These are phyloP conservation scores for Ganoderma meredithae DNA, from an alignment of 1,284 basidiomycete species.

Conservation along the genomic window DNA sequence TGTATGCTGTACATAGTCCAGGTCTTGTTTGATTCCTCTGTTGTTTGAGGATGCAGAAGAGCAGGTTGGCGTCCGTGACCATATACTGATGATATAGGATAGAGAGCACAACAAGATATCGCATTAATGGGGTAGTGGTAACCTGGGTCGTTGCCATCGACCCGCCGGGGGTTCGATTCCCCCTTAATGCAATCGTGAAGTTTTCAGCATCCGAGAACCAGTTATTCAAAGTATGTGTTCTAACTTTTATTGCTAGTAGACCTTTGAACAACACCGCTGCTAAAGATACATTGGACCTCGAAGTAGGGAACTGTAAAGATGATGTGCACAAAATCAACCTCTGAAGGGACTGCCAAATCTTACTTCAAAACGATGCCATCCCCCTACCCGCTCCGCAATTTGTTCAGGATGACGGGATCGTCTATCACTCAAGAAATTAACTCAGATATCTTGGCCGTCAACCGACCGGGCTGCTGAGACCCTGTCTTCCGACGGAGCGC, in stretches of 20 bases:
- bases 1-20: no score
- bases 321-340: no score
- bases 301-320: no score
- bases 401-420: background rate
- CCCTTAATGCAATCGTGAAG: constrained; percentile 66
- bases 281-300: no score
- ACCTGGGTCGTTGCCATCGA: constrained; percentile 47
- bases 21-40: no score
- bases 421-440: background rate
- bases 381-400: background rate
- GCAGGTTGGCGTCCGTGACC: no score
- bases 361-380: background rate
- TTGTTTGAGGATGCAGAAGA: no score
- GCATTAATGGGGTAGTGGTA: constrained; percentile 38
- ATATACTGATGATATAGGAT: no score
- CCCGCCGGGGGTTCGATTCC: constrained; percentile 84
- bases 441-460: constrained; percentile 7
- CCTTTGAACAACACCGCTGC: no score
- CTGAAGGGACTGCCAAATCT: no score
- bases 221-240: background rate
- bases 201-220: background rate
- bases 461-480: background rate
- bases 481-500: background rate
- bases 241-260: background rate
- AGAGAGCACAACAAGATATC: no score